phyloP scores from a whole-genome alignment of 2,329 filamentous ascomycete genomes.

The Bipolaris victoriae region DNA sequence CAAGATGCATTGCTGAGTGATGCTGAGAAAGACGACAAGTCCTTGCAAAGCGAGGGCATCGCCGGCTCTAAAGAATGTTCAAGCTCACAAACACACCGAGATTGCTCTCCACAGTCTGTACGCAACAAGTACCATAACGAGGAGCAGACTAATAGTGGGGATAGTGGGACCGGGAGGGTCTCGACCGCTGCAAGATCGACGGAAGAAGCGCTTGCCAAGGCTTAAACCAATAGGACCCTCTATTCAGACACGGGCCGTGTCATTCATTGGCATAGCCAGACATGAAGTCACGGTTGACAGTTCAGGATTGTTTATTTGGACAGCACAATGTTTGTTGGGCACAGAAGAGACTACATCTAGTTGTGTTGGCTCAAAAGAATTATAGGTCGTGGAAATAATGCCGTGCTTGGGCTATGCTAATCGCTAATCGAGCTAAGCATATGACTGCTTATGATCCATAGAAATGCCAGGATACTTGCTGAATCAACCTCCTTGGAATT shows the following conservation, averaged over 20 bases:
- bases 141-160: neutral
- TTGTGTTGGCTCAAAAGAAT: neutral
- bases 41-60: slow-evolving; percentile 6
- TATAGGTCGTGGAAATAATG: neutral
- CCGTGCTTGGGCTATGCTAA: no score
- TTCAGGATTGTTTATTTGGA: neutral
- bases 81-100: slow-evolving; percentile 1
- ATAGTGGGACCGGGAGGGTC: neutral
- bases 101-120: slow-evolving; percentile 5
- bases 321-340: neutral
- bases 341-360: neutral
- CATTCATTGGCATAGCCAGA: slow-evolving; percentile 2
- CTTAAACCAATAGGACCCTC: slow-evolving; percentile 17
- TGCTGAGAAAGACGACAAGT: slow-evolving; percentile 8
- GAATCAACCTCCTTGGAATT: neutral
- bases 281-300: neutral
- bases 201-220: slow-evolving; percentile 17
- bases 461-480: neutral
- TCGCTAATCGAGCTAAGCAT: neutral
- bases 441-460: neutral
- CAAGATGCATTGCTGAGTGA: slow-evolving; percentile 1
- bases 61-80: neutral
- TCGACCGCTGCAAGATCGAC: slow-evolving; percentile 5
- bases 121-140: slow-evolving; percentile 13
- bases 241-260: slow-evolving; percentile 16